Evolutionary conservation across 345 rosid genomes (phyloP).

Genomic region (Raphanus raphanistrum): DNA sequence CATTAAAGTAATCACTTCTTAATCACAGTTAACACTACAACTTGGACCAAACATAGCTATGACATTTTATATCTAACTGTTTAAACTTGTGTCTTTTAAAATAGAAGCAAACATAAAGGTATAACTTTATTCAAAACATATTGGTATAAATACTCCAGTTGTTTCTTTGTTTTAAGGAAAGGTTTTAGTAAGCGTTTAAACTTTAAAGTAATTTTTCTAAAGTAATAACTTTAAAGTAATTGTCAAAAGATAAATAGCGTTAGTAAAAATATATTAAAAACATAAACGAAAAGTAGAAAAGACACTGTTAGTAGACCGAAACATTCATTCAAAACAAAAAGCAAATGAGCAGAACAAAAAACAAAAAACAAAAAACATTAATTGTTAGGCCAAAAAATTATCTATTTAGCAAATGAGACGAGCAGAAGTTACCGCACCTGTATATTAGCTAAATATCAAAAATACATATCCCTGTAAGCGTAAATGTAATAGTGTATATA

Average conservation of each 20-base stretch:
- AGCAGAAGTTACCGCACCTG: not conserved
- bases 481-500: constrained; percentile 18
- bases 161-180: not conserved
- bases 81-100: not conserved
- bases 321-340: not conserved
- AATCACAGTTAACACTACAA: constrained; percentile 22
- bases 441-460: not conserved
- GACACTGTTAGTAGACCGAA: not conserved
- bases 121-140: not conserved
- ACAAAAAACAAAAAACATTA: not conserved
- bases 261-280: not conserved
- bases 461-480: not conserved
- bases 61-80: not conserved
- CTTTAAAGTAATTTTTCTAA: too few species aligned
- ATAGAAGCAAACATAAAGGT: not conserved
- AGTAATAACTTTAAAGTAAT: too few species aligned
- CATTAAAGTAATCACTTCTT: constrained; percentile 19
- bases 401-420: not conserved
- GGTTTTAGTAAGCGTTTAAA: not conserved
- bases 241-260: not conserved
- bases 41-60: constrained; percentile 18
- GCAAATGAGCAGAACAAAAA: not conserved
- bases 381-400: not conserved
- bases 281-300: not conserved
- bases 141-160: not conserved